Conservation (phyloP, 805 yeast genomes). For the Nakazawaea peltata region DNA sequence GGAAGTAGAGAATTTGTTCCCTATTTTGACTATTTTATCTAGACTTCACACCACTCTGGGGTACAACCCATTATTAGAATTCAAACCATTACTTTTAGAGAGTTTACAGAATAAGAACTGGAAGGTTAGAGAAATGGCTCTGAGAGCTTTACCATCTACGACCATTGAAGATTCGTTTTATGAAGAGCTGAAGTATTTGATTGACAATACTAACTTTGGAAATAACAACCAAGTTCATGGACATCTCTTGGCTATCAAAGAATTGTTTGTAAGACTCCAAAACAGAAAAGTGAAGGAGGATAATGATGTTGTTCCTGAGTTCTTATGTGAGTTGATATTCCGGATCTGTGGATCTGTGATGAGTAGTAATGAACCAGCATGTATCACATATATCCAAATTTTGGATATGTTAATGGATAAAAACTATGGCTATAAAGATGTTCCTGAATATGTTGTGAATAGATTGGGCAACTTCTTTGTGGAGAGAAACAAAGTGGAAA, state of each 20-base stretch:
- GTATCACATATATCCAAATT: slow-evolving; percentile 25
- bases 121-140: slow-evolving; percentile 87
- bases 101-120: slow-evolving; percentile 52
- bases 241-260: slow-evolving; percentile 37
- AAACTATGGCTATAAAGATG: slow-evolving; percentile 2
- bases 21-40: slow-evolving; percentile 66
- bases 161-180: slow-evolving; percentile 24
- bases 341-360: slow-evolving; percentile 11
- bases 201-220: slow-evolving; percentile 10
- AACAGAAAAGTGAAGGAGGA: slow-evolving; percentile 2
- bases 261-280: slow-evolving; percentile 17
- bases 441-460: slow-evolving; percentile 11
- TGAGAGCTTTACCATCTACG: slow-evolving; percentile 55
- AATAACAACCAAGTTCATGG: slow-evolving; percentile 55
- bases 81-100: slow-evolving; percentile 36
- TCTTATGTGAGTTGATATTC: slow-evolving; percentile 7
- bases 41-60: slow-evolving; percentile 57
- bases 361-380: slow-evolving; percentile 21
- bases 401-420: slow-evolving; percentile 12
- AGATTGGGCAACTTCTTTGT: slow-evolving; percentile 29
- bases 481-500: slow-evolving; percentile 16
- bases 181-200: slow-evolving; percentile 20
- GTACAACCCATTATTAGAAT: slow-evolving; percentile 42
- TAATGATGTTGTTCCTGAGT: slow-evolving; percentile 7
- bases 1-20: slow-evolving; percentile 58